Conservation (phyloP, 257 asterid genomes). For the Sherardia arvensis region DNA sequence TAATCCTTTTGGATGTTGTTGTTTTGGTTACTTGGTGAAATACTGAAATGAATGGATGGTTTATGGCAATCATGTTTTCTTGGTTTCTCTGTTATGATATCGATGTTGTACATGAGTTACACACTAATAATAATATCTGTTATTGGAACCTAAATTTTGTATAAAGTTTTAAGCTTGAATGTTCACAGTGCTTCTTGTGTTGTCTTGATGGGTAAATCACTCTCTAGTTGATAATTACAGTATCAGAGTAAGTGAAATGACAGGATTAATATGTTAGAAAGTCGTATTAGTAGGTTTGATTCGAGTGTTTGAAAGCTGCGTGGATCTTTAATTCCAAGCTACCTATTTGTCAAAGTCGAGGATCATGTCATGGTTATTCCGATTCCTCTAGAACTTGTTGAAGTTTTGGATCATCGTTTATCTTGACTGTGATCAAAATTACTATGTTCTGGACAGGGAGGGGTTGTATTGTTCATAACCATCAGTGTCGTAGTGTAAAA, state of each 20-base stretch:
- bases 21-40: background rate
- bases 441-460: too few species aligned
- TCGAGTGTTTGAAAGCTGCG: too few species aligned
- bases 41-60: background rate
- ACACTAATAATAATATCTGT: background rate
- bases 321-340: too few species aligned
- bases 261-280: background rate
- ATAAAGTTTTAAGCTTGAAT: background rate
- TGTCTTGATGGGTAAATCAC: background rate
- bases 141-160: background rate
- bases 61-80: slow-evolving; percentile 22
- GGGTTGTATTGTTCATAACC: too few species aligned
- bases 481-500: too few species aligned
- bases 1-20: slow-evolving; percentile 4
- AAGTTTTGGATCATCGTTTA: too few species aligned
- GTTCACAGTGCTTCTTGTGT: background rate
- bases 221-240: background rate
- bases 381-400: too few species aligned
- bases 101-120: slow-evolving; percentile 7
- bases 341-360: too few species aligned
- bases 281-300: background rate
- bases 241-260: background rate
- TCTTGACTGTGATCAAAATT: too few species aligned
- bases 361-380: too few species aligned
- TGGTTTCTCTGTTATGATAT: slow-evolving; percentile 7